These are phyloP conservation scores for Penicillium mononematosum DNA, from an alignment of 495 filamentous ascomycete genomes.

Conservation along the genomic window DNA sequence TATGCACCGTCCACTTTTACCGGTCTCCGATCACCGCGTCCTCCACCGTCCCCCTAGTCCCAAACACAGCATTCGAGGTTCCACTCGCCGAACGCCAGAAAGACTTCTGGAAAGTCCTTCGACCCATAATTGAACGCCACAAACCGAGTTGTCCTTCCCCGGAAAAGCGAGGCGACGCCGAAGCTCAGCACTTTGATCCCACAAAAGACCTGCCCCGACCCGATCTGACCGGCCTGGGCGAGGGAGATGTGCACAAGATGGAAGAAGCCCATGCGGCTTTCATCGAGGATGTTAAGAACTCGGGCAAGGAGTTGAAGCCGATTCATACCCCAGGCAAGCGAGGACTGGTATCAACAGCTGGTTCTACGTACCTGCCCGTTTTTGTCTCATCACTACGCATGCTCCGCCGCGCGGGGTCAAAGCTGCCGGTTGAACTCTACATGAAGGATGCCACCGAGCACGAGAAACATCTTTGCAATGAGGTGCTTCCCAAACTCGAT, in stretches of 20 bases:
- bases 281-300: slow-evolving; percentile 34
- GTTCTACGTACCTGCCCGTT: slow-evolving; percentile 45
- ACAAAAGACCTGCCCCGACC: slow-evolving; percentile 32
- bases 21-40: slow-evolving; percentile 29
- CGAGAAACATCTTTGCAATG: slow-evolving; percentile 52
- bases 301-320: slow-evolving; percentile 33
- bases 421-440: slow-evolving; percentile 58
- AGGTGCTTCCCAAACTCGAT: slow-evolving; percentile 48
- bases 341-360: slow-evolving; percentile 56
- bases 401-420: slow-evolving; percentile 56
- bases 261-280: slow-evolving; percentile 45
- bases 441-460: slow-evolving; percentile 51
- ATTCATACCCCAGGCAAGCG: slow-evolving; percentile 47
- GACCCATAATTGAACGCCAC: slow-evolving; percentile 33
- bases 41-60: slow-evolving; percentile 31
- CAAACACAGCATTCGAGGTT: slow-evolving; percentile 35
- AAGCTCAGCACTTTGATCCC: slow-evolving; percentile 35
- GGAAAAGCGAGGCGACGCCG: slow-evolving; percentile 19
- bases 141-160: slow-evolving; percentile 30
- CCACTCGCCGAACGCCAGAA: slow-evolving; percentile 34
- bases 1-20: slow-evolving; percentile 36
- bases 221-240: slow-evolving; percentile 35
- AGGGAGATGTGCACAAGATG: slow-evolving; percentile 36
- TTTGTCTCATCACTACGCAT: slow-evolving; percentile 55
- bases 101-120: slow-evolving; percentile 37